Evolutionary conservation across 2,329 filamentous ascomycete species (phyloP), one percentile per base, ranked within the genome.

Genomic region (Cordyceps pruinosa): DNA sequence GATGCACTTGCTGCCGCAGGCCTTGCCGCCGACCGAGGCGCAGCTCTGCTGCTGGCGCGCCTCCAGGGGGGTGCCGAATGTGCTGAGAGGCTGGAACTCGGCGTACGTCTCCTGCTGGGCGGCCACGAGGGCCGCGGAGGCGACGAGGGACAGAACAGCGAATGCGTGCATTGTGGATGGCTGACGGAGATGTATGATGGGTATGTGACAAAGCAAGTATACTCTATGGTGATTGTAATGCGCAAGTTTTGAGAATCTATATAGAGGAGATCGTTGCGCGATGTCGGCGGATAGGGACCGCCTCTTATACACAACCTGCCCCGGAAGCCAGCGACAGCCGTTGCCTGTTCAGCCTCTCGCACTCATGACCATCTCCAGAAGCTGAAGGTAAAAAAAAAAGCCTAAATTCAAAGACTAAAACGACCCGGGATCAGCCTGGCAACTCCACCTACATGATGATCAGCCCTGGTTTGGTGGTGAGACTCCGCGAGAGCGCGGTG

Each of bases 1-100:
- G 32, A 64, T 61, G 58, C 62, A 63, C 47, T 52, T 53, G 32
- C 25, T 35, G 41, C 62, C 62, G 56, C 62, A 64, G 8, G 49
- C 37, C 51, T 61, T 59, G 46, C 37, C 46, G 46, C 54, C 54
- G 26, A 50, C 13, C 6, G 54, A 35, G 7, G 46, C 28, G 37
- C 54, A 57, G 37, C 13, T 44, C 23, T 26, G n/a, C 21, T 57
- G 34, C 46, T 50, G 54, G 30, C 46, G 46, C 8, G 46, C 54
- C 28, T 50, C 30, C 4, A 50, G 54, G 1, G 35, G 54, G 3
- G 45, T 19, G 21, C 17, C 17, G 15, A 32, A 32, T 4, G 28
- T 32, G 35, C 2, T n/a, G 15, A 57, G 54, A 10, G 54, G 35
- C 46, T 19, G 10, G 39, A 57, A 57, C 15, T 13, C 6, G 45